These are phyloP conservation scores for Chondrus crispus DNA, from an alignment of 23 red algal species.

Conservation along the genomic window DNA sequence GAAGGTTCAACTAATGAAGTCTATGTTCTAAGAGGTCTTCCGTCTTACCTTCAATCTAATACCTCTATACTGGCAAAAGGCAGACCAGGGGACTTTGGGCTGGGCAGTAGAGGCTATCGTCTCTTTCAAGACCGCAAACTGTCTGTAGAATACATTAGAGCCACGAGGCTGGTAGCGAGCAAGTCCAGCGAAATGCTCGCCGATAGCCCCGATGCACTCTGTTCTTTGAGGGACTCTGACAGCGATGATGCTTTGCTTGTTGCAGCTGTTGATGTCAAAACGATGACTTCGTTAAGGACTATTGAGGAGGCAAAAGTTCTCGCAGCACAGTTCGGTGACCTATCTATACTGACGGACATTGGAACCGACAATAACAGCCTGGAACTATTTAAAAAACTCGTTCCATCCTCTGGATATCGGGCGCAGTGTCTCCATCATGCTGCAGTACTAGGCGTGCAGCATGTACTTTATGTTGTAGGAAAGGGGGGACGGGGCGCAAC, in stretches of 20 bases:
- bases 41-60: background rate
- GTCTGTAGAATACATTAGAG: background rate
- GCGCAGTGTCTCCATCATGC: background rate
- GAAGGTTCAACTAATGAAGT: slow-evolving; percentile 2
- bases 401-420: background rate
- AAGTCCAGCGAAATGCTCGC: background rate
- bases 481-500: background rate
- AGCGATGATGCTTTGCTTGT: background rate
- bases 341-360: background rate
- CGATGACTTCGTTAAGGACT: background rate
- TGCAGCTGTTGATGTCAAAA: background rate
- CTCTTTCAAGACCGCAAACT: background rate
- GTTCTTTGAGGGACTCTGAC: background rate
- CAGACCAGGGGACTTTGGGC: background rate
- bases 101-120: background rate
- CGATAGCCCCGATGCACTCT: background rate
- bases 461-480: background rate
- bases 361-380: background rate
- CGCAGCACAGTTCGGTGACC: too few relatives aligned
- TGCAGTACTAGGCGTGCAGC: background rate
- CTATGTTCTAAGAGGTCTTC: background rate
- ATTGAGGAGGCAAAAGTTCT: background rate
- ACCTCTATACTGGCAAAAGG: background rate
- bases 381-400: background rate
- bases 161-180: background rate